These are phyloP conservation scores for Penicillium olsonii DNA, from an alignment of 2,329 filamentous ascomycete genomes.

Conservation along the genomic window DNA sequence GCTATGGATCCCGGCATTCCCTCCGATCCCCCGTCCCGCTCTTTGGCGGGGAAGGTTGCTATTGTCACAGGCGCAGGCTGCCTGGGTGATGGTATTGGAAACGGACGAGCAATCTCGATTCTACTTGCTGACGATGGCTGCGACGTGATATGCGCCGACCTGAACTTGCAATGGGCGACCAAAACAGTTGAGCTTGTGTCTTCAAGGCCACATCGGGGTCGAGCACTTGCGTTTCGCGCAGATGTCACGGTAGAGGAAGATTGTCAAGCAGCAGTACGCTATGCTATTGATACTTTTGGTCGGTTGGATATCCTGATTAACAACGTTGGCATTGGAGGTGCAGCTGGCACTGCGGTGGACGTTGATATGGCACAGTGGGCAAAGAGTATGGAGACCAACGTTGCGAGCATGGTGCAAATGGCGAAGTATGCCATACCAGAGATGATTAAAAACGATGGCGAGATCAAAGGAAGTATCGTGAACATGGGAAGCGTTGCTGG, in stretches of 20 bases:
- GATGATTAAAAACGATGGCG: constrained; percentile 57
- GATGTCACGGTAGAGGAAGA: constrained; percentile 59
- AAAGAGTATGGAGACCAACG: constrained; percentile 61
- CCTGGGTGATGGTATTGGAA: constrained; percentile 60
- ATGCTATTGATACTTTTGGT: constrained; percentile 50
- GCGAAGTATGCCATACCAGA: constrained; percentile 61
- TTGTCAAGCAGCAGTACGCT: constrained; percentile 48
- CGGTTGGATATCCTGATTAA: constrained; percentile 65
- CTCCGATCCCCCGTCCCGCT: constrained; percentile 25
- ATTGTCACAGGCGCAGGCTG: constrained; percentile 64
- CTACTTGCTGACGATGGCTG: constrained; percentile 62
- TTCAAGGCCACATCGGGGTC: constrained; percentile 39
- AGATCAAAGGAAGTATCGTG: constrained; percentile 34
- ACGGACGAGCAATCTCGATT: constrained; percentile 60
- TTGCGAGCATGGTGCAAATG: constrained; percentile 67
- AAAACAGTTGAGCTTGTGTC: constrained; percentile 58
- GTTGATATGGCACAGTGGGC: constrained; percentile 63
- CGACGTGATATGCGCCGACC: constrained; percentile 61
- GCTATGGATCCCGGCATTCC: constrained; percentile 20
- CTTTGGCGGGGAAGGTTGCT: constrained; percentile 26
- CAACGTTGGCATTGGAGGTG: constrained; percentile 64
- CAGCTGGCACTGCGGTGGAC: constrained; percentile 60
- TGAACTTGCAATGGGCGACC: constrained; percentile 51
- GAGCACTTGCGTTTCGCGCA: constrained; percentile 34
- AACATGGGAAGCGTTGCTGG: constrained; percentile 64